Percentiles rank a stretch among this genome's conserved stretches.
These are phyloP conservation scores for Glomus cerebriforme DNA, from an alignment of 192 early-diverging fungal genomes.

Conservation along the genomic window DNA sequence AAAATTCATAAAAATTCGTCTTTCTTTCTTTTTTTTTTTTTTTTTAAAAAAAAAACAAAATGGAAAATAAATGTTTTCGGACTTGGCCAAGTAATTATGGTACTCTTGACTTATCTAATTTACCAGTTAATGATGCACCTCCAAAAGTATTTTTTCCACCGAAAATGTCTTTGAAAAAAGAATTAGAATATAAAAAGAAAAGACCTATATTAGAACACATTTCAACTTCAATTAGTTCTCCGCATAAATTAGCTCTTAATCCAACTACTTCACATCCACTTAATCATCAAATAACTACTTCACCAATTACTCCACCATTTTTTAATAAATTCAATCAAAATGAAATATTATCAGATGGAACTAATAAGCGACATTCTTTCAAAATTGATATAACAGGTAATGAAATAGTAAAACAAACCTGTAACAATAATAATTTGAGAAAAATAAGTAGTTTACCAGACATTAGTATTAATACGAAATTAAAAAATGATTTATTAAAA, in stretches of 20 bases:
- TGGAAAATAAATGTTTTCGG: background rate
- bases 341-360: background rate
- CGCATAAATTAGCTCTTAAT: background rate
- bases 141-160: background rate
- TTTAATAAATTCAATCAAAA: background rate
- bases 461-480: background rate
- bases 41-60: no score
- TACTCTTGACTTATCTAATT: background rate
- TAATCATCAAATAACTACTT: conserved; percentile 10
- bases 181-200: conserved; percentile 1
- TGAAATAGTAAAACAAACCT: background rate
- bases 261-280: conserved; percentile 22
- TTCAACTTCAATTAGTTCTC: background rate
- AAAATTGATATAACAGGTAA: background rate
- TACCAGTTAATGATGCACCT: background rate
- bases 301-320: background rate
- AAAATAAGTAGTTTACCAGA: background rate
- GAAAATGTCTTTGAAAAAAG: background rate
- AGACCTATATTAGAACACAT: background rate
- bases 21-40: no score
- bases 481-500: background rate
- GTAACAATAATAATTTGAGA: background rate
- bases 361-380: background rate
- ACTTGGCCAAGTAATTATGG: background rate
- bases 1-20: no score